phyloP scores from a whole-genome alignment of 371 early-diverging fungal genomes.

The Syncephalastrum racemosum region DNA sequence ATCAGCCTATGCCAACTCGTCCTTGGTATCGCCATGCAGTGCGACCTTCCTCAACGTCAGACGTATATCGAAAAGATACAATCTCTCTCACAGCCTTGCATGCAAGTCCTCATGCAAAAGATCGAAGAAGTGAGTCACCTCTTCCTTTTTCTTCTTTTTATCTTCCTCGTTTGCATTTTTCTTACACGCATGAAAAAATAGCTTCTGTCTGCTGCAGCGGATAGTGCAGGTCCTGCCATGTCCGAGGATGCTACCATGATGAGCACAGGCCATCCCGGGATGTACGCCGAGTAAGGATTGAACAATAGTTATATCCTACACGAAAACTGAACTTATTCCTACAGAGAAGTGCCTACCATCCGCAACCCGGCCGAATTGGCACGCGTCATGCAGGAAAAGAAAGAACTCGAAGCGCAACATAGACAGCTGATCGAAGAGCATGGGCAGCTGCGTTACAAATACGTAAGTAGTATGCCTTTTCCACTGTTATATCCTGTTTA shows the following conservation, averaged over 20 bases:
- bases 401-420: slow-evolving; percentile 60
- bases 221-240: too few species aligned
- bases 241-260: too few species aligned
- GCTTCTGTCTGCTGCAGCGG: too few species aligned
- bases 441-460: slow-evolving; percentile 54
- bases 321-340: not conserved
- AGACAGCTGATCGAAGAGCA: slow-evolving; percentile 58
- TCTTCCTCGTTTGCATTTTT: not conserved
- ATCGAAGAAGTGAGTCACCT: slow-evolving; percentile 67
- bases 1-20: slow-evolving; percentile 80
- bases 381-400: slow-evolving; percentile 46
- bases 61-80: slow-evolving; percentile 82
- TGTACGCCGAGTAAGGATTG: slow-evolving; percentile 9
- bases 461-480: slow-evolving; percentile 45
- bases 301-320: slow-evolving; percentile 10
- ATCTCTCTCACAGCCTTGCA: slow-evolving; percentile 61
- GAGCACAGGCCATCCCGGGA: not conserved
- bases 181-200: too few species aligned
- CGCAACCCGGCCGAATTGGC: slow-evolving; percentile 15
- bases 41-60: slow-evolving; percentile 62
- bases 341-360: slow-evolving; percentile 20
- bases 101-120: slow-evolving; percentile 83
- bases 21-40: slow-evolving; percentile 82
- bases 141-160: not conserved
- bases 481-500: not conserved